Percentiles rank a stretch among this genome's conserved stretches.
Conservation (phyloP, 2,329 filamentous ascomycete species). For the Cadophora gregata region DNA sequence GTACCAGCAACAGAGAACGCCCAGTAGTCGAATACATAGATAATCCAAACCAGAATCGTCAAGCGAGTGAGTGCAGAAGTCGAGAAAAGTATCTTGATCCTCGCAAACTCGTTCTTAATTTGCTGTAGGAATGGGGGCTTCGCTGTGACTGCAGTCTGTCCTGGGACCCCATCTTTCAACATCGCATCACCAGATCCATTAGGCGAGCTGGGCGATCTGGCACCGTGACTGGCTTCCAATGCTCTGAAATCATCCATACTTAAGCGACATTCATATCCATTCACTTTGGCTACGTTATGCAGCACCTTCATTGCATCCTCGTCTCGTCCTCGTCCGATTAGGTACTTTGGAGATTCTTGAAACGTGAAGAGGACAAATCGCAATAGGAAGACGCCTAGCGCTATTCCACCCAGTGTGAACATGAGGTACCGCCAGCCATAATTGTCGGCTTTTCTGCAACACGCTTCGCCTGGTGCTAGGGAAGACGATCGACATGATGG, state of each 20-base stretch:
- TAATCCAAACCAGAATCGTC: slow-evolving; percentile 56
- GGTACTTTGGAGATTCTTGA: slow-evolving; percentile 62
- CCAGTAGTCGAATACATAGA: slow-evolving; percentile 57
- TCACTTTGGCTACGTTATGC: slow-evolving; percentile 59
- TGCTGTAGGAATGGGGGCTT: neutral
- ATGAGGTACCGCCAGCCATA: slow-evolving; percentile 66
- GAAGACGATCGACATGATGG: slow-evolving; percentile 19
- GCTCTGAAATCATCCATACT: slow-evolving; percentile 13
- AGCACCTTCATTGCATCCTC: slow-evolving; percentile 58
- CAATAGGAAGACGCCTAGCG: slow-evolving; percentile 58
- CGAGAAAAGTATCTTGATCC: slow-evolving; percentile 54
- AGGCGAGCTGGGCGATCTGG: neutral
- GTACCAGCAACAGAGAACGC: slow-evolving; percentile 51
- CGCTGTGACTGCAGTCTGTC: neutral
- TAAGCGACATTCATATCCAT: slow-evolving; percentile 40
- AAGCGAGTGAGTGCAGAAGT: slow-evolving; percentile 50
- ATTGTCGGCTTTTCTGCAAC: slow-evolving; percentile 51
- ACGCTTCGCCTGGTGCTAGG: slow-evolving; percentile 33
- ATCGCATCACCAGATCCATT: slow-evolving; percentile 1
- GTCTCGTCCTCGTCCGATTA: slow-evolving; percentile 60
- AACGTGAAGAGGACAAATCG: slow-evolving; percentile 63
- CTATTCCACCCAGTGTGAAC: slow-evolving; percentile 58
- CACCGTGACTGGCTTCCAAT: slow-evolving; percentile 22
- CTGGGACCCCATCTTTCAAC: neutral
- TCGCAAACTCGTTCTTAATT: slow-evolving; percentile 44